These are phyloP conservation scores for Ceratocystis colombiana DNA, from an alignment of 2,329 filamentous ascomycete genomes.

Conservation along the genomic window DNA sequence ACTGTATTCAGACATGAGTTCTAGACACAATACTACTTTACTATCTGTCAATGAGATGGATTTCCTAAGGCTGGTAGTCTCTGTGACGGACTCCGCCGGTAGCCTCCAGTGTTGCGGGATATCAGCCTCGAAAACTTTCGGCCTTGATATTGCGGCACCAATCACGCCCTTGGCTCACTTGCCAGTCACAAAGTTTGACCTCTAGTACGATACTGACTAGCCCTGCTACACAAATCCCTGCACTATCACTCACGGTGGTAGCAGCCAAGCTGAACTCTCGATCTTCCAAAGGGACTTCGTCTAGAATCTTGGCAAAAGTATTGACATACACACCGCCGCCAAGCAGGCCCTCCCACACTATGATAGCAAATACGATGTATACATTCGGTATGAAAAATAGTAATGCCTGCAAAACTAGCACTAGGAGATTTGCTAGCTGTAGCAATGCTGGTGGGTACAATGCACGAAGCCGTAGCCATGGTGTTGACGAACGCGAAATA, in stretches of 20 bases:
- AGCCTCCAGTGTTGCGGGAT: neutral
- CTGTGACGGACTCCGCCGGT: neutral
- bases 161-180: constrained; percentile 67
- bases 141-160: constrained; percentile 54
- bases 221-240: constrained; percentile 78
- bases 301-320: constrained; percentile 88
- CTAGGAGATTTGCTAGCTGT: constrained; percentile 64
- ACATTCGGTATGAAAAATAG: constrained; percentile 74
- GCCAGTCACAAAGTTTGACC: constrained; percentile 70
- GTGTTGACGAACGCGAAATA: constrained; percentile 81
- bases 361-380: constrained; percentile 70
- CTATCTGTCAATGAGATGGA: too few relatives aligned
- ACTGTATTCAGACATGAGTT: too few relatives aligned
- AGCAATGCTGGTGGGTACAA: constrained; percentile 76
- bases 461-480: constrained; percentile 69
- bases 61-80: too few relatives aligned
- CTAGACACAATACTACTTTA: too few relatives aligned
- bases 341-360: constrained; percentile 91
- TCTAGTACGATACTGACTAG: constrained; percentile 77
- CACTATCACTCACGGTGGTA: constrained; percentile 85
- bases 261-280: constrained; percentile 86
- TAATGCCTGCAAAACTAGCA: constrained; percentile 67
- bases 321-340: constrained; percentile 92
- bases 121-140: constrained; percentile 3
- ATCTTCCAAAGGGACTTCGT: constrained; percentile 64